Evolutionary conservation across 179 eudicot species (phyloP), one percentile per base, ranked within the genome.

Genomic region (Camellia oleifera): DNA sequence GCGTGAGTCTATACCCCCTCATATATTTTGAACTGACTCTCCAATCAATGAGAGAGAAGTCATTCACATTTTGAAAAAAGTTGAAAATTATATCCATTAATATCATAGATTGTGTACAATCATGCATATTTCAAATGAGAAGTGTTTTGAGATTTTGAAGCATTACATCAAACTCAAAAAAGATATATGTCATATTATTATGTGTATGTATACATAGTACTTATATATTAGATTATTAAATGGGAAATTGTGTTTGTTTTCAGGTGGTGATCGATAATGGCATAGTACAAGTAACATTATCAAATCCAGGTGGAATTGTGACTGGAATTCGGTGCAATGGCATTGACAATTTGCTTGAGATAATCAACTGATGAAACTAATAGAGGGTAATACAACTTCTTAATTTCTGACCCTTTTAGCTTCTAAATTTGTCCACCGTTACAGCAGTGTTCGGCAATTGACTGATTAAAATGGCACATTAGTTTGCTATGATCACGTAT

Each of bases 261-360:
- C 82, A 95, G 99, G 92, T 91, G 79, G 88, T 84, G 79, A 78
- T 95, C 72, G 93, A 91, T 85, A 95, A 93, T 56, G 97, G 97
- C 77, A 90, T 93, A 23, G 46, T 93, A 10, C 91, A 88, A 87
- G 87, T 93, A 5, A 90, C 90, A 7, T 72, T 93, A 64, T 83
- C 94, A 18, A 84, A 83, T 46, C 96, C 96, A 0, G 93, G 85
- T 45, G 98, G 98, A 10, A 88, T 79, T 61, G 83, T 94, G 20
- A 91, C 87, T 3, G 91, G 90, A 57, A 75, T 94, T 8, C 72
- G 81, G 5, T 94, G 78, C 40, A 88, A 87, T 71, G 92, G 94
- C 72, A 80, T 94, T 12, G 90, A 88, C 70, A 94, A 94, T 77
- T 58, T 94, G 80, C 91, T 94, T 0, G 97, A 91, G 66, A 66